Evolutionary conservation across 202 grass and related monocot species (phyloP).

Genomic region (Setaria viridis): DNA sequence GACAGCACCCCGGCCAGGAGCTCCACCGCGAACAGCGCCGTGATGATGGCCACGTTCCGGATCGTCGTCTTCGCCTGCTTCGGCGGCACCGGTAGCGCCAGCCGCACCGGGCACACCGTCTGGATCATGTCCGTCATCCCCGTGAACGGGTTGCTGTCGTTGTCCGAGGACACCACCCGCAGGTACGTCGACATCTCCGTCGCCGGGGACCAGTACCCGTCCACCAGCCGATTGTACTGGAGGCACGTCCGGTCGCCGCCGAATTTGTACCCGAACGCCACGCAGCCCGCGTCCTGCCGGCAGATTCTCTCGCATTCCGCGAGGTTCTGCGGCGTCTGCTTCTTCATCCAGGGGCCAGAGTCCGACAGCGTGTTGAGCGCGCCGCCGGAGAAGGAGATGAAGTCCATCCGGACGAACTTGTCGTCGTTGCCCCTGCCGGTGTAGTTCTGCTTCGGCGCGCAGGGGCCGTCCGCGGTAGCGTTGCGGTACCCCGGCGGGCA

Average conservation of each 20-base stretch:
- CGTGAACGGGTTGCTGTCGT: slow-evolving; percentile 58
- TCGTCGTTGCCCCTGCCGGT: background rate
- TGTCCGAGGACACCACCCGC: slow-evolving; percentile 47
- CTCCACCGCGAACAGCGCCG: slow-evolving; percentile 71
- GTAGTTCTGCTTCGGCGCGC: slow-evolving; percentile 37
- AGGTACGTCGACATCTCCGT: slow-evolving; percentile 72
- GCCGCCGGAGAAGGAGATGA: slow-evolving; percentile 54
- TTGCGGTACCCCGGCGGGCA: slow-evolving; percentile 83
- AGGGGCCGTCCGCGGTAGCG: background rate
- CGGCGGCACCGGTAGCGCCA: slow-evolving; percentile 62
- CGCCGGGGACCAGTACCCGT: slow-evolving; percentile 82
- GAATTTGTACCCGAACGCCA: slow-evolving; percentile 84
- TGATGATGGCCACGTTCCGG: slow-evolving; percentile 78
- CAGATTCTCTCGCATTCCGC: background rate
- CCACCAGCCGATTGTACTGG: slow-evolving; percentile 20
- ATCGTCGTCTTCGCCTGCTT: slow-evolving; percentile 44
- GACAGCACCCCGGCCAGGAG: slow-evolving; percentile 77
- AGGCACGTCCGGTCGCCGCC: slow-evolving; percentile 62
- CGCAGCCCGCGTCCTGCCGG: slow-evolving; percentile 20
- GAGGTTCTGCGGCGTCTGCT: slow-evolving; percentile 44
- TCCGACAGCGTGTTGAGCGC: background rate
- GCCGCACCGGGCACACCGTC: slow-evolving; percentile 71
- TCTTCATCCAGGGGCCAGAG: background rate
- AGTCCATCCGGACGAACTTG: slow-evolving; percentile 84
- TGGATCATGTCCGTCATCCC: slow-evolving; percentile 79